Percentiles rank a stretch among this genome's conserved stretches.
Evolutionary conservation across 2,329 filamentous ascomycete species (phyloP).

Genomic region (Herpotrichia juniperi): DNA sequence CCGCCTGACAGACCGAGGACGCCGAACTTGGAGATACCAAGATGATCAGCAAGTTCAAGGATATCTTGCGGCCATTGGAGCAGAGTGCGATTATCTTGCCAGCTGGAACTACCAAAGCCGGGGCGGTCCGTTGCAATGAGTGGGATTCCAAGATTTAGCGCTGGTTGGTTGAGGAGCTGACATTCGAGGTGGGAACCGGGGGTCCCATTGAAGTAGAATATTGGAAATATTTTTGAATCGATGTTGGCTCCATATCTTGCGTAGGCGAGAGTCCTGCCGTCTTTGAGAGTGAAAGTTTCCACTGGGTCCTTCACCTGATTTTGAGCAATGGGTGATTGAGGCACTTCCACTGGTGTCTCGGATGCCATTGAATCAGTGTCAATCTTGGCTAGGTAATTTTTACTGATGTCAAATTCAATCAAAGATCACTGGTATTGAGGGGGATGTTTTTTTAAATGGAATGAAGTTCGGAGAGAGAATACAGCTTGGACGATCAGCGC

Average conservation of each 20-base stretch:
- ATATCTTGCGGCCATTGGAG: slow-evolving; percentile 53
- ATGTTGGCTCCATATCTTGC: slow-evolving; percentile 48
- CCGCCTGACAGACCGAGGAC: slow-evolving; percentile 56
- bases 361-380: no score
- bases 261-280: slow-evolving; percentile 51
- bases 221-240: slow-evolving; percentile 9
- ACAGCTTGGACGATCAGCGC: no score
- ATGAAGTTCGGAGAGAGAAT: no score
- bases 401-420: no score
- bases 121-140: slow-evolving; percentile 53
- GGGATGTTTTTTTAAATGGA: no score
- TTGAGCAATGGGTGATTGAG: no score
- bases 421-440: no score
- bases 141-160: slow-evolving; percentile 42
- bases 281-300: slow-evolving; percentile 27
- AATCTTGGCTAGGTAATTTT: no score
- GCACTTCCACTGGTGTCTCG: no score
- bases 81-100: slow-evolving; percentile 44
- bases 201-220: slow-evolving; percentile 54
- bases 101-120: slow-evolving; percentile 51
- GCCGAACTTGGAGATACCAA: slow-evolving; percentile 49
- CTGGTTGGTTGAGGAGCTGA: slow-evolving; percentile 40
- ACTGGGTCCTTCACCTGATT: no score
- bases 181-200: slow-evolving; percentile 52
- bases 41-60: slow-evolving; percentile 46